phyloP scores from a whole-genome alignment of 805 yeast genomes.

The Yarrowia keelungensis region DNA sequence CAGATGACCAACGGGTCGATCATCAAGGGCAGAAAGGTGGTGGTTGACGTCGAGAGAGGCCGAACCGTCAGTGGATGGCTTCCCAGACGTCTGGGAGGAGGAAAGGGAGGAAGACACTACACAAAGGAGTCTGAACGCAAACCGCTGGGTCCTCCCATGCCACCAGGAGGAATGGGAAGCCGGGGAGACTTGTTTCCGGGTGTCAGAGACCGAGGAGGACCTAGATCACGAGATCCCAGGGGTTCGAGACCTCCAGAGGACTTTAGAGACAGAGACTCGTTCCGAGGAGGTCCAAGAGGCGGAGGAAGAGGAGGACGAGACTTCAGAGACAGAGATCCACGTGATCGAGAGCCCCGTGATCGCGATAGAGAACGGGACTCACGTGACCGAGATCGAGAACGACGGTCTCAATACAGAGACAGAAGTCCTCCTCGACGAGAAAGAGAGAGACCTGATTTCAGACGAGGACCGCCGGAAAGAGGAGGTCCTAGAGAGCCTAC shows the following conservation, averaged over 20 bases:
- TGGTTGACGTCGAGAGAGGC: conserved; percentile 53
- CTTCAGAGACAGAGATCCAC: conserved; percentile 40
- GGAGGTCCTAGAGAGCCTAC: conserved; percentile 20
- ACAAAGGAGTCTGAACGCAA: conserved; percentile 49
- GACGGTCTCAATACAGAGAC: conserved; percentile 36
- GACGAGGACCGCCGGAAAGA: conserved; percentile 12
- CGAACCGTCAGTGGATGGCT: conserved; percentile 51
- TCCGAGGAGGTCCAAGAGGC: conserved; percentile 38
- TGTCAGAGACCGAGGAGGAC: conserved; percentile 41
- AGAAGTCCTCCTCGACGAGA: conserved; percentile 41
- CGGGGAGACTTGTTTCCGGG: conserved; percentile 35
- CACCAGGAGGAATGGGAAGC: conserved; percentile 39
- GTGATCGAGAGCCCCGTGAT: conserved; percentile 40
- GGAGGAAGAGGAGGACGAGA: conserved; percentile 39
- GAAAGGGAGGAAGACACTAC: conserved; percentile 85
- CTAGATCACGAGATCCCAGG: conserved; percentile 23
- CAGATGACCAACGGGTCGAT: conserved; percentile 61
- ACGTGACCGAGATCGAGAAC: conserved; percentile 24
- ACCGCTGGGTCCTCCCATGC: conserved; percentile 33
- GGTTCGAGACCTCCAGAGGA: conserved; percentile 36
- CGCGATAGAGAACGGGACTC: conserved; percentile 18
- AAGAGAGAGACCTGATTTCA: conserved; percentile 6
- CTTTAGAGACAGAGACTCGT: conserved; percentile 24
- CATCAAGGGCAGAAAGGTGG: conserved; percentile 61
- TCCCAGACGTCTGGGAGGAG: conserved; percentile 75